Percentiles rank a stretch among this genome's conserved stretches.
Conservation (phyloP, 257 asterid species). For the Gentiana macrophylla region DNA sequence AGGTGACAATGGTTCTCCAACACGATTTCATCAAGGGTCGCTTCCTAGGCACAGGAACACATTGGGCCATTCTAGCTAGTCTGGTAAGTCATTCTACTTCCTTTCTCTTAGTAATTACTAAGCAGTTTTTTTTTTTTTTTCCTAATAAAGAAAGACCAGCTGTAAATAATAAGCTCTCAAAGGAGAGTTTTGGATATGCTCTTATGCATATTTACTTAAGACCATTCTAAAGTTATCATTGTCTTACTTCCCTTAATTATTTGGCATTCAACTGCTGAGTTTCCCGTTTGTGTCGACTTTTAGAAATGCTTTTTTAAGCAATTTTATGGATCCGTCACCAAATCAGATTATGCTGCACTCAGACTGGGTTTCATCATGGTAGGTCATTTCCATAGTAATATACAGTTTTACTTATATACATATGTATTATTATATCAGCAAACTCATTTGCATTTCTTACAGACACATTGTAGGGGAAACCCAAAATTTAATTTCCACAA, state of each 20-base stretch:
- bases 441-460: conserved; percentile 12
- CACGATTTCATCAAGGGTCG: conserved; percentile 84
- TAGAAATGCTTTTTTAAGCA: conserved; percentile 93
- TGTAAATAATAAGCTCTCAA: too few relatives aligned
- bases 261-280: too few relatives aligned
- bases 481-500: conserved; percentile 92
- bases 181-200: too few relatives aligned
- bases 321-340: conserved; percentile 87
- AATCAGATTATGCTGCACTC: conserved; percentile 77
- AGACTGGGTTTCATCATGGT: conserved; percentile 92
- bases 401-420: not conserved
- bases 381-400: not conserved
- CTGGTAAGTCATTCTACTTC: conserved; percentile 44
- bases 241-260: too few relatives aligned
- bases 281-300: conserved; percentile 6
- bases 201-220: not conserved
- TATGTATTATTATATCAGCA: not conserved
- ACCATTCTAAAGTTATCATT: not conserved
- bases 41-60: conserved; percentile 61
- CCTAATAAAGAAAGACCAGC: too few relatives aligned
- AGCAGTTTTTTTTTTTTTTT: not conserved
- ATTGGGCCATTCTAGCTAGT: conserved; percentile 54
- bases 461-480: conserved; percentile 90
- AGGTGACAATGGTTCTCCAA: conserved; percentile 71
- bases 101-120: not conserved